These are phyloP conservation scores for Eimeria falciformis DNA, from an alignment of 169 alveolate species.

Conservation along the genomic window DNA sequence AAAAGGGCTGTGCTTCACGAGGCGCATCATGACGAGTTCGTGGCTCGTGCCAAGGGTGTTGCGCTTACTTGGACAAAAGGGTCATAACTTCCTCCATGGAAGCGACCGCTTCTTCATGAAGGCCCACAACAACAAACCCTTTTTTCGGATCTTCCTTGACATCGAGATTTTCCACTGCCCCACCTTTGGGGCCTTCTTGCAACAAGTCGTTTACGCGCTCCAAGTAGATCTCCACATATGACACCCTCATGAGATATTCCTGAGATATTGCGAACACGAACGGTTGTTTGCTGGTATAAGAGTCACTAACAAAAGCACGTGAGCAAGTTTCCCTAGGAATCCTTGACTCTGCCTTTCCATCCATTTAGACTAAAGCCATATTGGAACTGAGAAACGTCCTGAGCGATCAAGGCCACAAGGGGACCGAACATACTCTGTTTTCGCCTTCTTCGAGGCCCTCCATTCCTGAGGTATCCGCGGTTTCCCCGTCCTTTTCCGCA, in stretches of 20 bases:
- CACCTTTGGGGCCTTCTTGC: slow-evolving; percentile 86
- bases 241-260: slow-evolving; percentile 88
- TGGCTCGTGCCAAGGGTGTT: too few species aligned
- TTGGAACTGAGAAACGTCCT: too few species aligned
- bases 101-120: slow-evolving; percentile 87
- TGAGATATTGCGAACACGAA: background rate
- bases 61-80: slow-evolving; percentile 79
- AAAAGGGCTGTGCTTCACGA: too few species aligned
- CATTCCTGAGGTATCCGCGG: slow-evolving; percentile 68
- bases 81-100: slow-evolving; percentile 87
- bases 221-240: slow-evolving; percentile 90
- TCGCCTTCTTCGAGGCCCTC: slow-evolving; percentile 68
- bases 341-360: too few species aligned
- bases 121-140: slow-evolving; percentile 88
- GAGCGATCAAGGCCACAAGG: background rate
- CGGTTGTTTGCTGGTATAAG: too few species aligned
- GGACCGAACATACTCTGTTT: slow-evolving; percentile 35
- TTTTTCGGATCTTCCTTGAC: slow-evolving; percentile 91
- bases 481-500: slow-evolving; percentile 83
- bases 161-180: slow-evolving; percentile 84
- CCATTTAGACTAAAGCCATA: too few species aligned
- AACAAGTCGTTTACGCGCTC: slow-evolving; percentile 90
- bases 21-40: too few species aligned
- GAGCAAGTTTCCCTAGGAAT: too few species aligned
- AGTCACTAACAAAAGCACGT: too few species aligned